Base-by-base conservation (phyloP, 2,329 filamentous ascomycete genomes). In the Arthroderma uncinatum region DNA sequence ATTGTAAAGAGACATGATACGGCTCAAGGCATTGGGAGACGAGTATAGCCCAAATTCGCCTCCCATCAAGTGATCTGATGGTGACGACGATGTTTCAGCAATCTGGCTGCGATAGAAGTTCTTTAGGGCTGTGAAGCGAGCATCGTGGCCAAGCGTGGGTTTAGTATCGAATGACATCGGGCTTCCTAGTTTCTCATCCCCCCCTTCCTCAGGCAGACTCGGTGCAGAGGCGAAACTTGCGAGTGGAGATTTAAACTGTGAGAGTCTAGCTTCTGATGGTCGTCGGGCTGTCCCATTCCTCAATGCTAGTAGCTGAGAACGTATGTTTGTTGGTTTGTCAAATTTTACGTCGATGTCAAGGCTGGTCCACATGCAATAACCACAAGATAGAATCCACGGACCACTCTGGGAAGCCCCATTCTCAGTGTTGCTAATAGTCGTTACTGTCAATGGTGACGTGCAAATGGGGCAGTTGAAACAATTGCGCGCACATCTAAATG, bases 401-500 rank as follows among this genome's bases (percentile, higher is more conserved):
- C 80, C 80, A 54, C 73, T 71, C 55, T 73, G 72, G 14, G 65
- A 62, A n/a, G 66, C 62, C 61, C 68, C 70, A 62, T 71, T 68
- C 54, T 70, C 63, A 62, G 70, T 79, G 36, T 79, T 75, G 56
- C 90, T 86, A 59, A 91, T 73, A 19, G 84, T 83, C 55, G 83
- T 87, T 55, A 93, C 84, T 19, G 84, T 79, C 40, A 97, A 79
- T 10, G 89, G 87, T 0, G 89, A 84, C 28, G 88, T 84, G 71
- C 93, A 98, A 62, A 91, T 78, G 0, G 93, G 93, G 65, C 93
- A 98, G 68, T 94, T 89, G 76, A 93, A 97, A 73, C 93, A 98
- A 69, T 91, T 96, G 63, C 93, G 81, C 16, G 89, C 92, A 70
- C 93, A 96, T 68, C 90, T 92, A 56, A 21, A 58, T 47, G 36